Evolutionary conservation across 2,329 filamentous ascomycete genomes (phyloP), one percentile per base, ranked within the genome.

Genomic region (Cryoendolithus antarcticus): DNA sequence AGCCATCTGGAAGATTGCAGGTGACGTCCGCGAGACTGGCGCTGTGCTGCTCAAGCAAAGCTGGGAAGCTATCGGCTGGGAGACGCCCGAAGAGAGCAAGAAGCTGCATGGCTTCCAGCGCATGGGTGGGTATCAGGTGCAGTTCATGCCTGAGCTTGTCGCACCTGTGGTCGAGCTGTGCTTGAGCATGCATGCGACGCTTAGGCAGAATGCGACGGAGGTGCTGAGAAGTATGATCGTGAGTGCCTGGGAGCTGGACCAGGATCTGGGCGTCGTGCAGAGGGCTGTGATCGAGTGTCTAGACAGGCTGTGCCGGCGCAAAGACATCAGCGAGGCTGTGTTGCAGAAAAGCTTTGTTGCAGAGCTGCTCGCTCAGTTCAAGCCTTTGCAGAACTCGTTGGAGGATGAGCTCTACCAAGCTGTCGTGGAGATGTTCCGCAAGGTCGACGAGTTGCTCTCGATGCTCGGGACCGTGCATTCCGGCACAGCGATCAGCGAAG

Each of bases 1-100:
- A 40, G 89, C 91, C 1, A 89, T 96, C 1, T 98, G 93, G 91
- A 98, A 96, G 65, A 95, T 98, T 57, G 91, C 89, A 3, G 91
- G 91, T 4, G 93, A 98, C 62, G 86, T 98, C 37, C 75, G 91
- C 40, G 88, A 96, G 59, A 75, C 86, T 48, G 91, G 93, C 10
- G 89, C 91, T 3, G 83, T 89, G 37, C 69, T 98, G 6, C 67
- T 98, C 29, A 77, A 82, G 44, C 74, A 77, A 21, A 89, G 82
- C 4, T 98, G 91, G 91, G 85, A 94, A 56, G 83, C 86, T 11
- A 93, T 98, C 45, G 91, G 93, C 9, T 98, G 91, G 91, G 89
- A 98, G 51, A 85, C 86, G 0, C 84, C 74, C 27, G 61, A 70
- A 1, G 89, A 96, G 43, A 88, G 95, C 56, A 74, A 75, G 47